These are phyloP conservation scores for Halenospora varia DNA, from an alignment of 495 filamentous ascomycete genomes.

Conservation along the genomic window DNA sequence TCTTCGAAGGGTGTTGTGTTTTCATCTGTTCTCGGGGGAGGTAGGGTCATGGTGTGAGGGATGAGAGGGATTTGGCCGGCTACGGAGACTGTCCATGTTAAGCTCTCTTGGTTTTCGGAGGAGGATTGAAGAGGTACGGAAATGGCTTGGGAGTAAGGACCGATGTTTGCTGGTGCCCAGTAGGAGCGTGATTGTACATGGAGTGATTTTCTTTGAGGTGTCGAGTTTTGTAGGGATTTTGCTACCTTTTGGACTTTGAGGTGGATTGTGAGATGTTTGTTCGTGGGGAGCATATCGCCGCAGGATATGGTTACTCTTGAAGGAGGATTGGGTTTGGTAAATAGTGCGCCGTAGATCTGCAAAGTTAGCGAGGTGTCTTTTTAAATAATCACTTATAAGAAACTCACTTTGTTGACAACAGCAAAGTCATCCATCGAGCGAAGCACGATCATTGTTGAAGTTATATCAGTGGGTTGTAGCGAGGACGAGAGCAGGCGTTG, in stretches of 20 bases:
- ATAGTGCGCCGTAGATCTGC: constrained; percentile 60
- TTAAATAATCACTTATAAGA: not conserved
- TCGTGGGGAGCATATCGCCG: constrained; percentile 50
- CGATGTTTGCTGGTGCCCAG: constrained; percentile 98
- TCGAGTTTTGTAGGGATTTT: not conserved
- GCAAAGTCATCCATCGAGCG: constrained; percentile 76
- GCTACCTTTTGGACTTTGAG: constrained; percentile 26
- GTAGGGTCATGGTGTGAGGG: constrained; percentile 72
- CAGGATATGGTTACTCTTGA: constrained; percentile 79
- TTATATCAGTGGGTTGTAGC: constrained; percentile 51
- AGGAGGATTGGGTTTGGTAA: constrained; percentile 75
- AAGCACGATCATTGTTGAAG: constrained; percentile 72
- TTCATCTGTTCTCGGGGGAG: constrained; percentile 16
- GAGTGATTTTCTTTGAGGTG: constrained; percentile 43
- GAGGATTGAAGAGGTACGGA: constrained; percentile 41
- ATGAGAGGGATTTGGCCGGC: constrained; percentile 92
- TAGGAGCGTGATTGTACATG: constrained; percentile 94
- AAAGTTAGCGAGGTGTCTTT: constrained; percentile 3
- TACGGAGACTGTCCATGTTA: constrained; percentile 43
- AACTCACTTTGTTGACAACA: constrained; percentile 52
- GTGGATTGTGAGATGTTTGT: constrained; percentile 51
- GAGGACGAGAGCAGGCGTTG: constrained; percentile 22
- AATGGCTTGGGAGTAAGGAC: constrained; percentile 92
- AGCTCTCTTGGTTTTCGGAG: not conserved
- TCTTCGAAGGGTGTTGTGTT: constrained; percentile 21